These are phyloP conservation scores for Termitomyces sp. DNA, from an alignment of 768 basidiomycete species.

Conservation along the genomic window DNA sequence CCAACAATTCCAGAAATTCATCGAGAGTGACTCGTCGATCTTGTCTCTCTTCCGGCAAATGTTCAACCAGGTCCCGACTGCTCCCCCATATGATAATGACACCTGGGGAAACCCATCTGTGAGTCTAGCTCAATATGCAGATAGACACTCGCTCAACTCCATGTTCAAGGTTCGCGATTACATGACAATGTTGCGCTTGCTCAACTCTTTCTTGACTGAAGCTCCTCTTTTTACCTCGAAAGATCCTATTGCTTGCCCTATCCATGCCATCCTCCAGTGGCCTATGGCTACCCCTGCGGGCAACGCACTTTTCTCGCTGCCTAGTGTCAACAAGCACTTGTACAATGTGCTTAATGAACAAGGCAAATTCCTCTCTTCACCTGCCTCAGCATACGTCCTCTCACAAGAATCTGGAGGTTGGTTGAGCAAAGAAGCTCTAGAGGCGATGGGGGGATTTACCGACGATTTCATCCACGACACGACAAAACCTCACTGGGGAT, in stretches of 20 bases:
- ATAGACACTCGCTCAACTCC: neutral
- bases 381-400: constrained; percentile 40
- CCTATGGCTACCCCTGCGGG: constrained; percentile 32
- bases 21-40: constrained; percentile 5
- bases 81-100: constrained; percentile 7
- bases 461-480: constrained; percentile 4
- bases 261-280: constrained; percentile 41
- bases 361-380: constrained; percentile 41
- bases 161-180: constrained; percentile 34
- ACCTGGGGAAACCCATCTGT: constrained; percentile 8
- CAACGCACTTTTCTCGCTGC: constrained; percentile 31
- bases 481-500: constrained; percentile 3
- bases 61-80: constrained; percentile 11
- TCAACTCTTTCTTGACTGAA: constrained; percentile 39
- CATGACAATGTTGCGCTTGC: constrained; percentile 31
- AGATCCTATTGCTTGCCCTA: constrained; percentile 41
- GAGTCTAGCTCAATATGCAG: neutral
- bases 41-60: constrained; percentile 7
- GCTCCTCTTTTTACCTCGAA: constrained; percentile 36
- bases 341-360: constrained; percentile 43
- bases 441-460: constrained; percentile 7
- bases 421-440: constrained; percentile 29
- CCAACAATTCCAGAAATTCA: constrained; percentile 4
- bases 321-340: constrained; percentile 41
- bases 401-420: constrained; percentile 36